These are phyloP conservation scores for Penicillium lividum DNA, from an alignment of 495 filamentous ascomycete species.

Conservation along the genomic window DNA sequence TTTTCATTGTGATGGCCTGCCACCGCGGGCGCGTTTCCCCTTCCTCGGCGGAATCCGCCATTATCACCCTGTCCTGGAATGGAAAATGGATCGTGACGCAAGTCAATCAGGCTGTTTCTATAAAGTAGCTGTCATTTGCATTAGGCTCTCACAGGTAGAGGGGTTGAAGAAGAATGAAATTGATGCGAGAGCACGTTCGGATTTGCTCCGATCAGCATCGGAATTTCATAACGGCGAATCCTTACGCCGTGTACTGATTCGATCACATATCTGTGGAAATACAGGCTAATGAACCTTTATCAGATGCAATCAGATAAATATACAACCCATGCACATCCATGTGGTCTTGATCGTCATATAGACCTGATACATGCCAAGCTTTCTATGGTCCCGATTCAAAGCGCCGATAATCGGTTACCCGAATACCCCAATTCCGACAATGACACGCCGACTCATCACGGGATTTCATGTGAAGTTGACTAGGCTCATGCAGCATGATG, in stretches of 20 bases:
- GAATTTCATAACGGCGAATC: constrained; percentile 20
- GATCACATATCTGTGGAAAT: neutral
- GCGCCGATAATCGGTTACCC: constrained; percentile 29
- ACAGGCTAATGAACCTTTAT: neutral
- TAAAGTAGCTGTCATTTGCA: neutral
- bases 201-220: constrained; percentile 22
- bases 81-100: neutral
- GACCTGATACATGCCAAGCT: constrained; percentile 9
- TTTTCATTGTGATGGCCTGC: constrained; percentile 19
- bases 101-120: neutral
- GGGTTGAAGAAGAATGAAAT: neutral
- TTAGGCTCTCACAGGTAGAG: neutral
- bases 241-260: constrained; percentile 10
- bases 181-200: constrained; percentile 24
- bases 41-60: constrained; percentile 12
- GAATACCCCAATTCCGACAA: constrained; percentile 6
- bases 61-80: constrained; percentile 5
- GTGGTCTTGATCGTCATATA: neutral
- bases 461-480: constrained; percentile 6
- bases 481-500: neutral
- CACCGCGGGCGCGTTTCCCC: constrained; percentile 5
- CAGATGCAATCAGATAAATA: constrained; percentile 4
- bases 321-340: too few species aligned
- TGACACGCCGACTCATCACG: neutral
- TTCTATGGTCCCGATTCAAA: neutral